Evolutionary conservation across 2,329 filamentous ascomycete genomes (phyloP), one percentile per base, ranked within the genome.

Genomic region (Mycosphaerella arachidis): DNA sequence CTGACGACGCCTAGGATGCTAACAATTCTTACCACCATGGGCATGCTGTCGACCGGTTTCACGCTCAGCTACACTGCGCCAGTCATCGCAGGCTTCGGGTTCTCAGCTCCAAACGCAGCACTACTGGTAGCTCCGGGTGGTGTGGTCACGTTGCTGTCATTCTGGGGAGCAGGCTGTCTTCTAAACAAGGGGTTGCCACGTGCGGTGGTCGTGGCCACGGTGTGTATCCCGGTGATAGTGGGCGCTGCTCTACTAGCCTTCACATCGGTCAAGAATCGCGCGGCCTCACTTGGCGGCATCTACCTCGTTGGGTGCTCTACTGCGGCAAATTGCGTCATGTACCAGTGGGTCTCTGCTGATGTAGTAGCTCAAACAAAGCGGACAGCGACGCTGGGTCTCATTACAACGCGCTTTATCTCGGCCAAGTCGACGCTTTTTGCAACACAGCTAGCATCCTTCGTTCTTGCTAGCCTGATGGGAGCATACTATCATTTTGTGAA

Each of bases 281-380:
- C 33, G 16, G 57, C 56, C 46, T 29, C 43, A 12, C 62, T 74
- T 18, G 65, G 67, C 6, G 73, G 72, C 1, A 68, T 71, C 52
- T 74, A 73, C 48, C 61, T 74, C 9, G 65, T 72, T 35, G 70
- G 72, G 37, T 59, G 66, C 18, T 69, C 71, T 46, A 68, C 71
- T 1, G 70, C 72, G 3, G 64, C 70, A 4, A 57, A 74, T 18
- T 66, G 70, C 8, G 58, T 75, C 9, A 59, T 75, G 29, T 75
- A 72, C 55, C 68, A 67, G 37, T 73, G 72, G 63, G 53, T 66
- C 0, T 63, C 64, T 3, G 62, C 64, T n/a, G 72, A 66, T 40
- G 85, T 90, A 50, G 82, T 83, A 24, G 74, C 73, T 2, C 71
- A 74, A 30, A 76, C 74, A 4, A 76, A 76, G 63, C 73, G 72